phyloP scores from a whole-genome alignment of 1,139 yeast species.

The Candida gigantensis region DNA sequence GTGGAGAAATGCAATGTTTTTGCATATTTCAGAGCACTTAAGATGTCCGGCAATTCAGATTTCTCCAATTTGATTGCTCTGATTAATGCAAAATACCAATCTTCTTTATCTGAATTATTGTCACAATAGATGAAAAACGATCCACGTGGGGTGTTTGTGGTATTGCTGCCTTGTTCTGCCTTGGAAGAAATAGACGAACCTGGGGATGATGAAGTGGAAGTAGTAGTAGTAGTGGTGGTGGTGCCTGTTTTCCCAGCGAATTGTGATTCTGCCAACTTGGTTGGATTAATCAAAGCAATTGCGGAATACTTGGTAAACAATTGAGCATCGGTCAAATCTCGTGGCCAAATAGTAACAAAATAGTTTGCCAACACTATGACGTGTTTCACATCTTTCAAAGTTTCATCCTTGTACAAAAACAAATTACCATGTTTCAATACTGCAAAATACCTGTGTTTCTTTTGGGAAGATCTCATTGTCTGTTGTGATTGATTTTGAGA shows the following conservation, averaged over 20 bases:
- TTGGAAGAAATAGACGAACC: slow-evolving; percentile 2
- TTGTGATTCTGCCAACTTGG: slow-evolving; percentile 7
- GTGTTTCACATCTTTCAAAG: slow-evolving; percentile 67
- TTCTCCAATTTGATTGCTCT: slow-evolving; percentile 58
- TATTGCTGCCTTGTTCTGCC: too few relatives aligned
- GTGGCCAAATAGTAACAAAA: slow-evolving; percentile 85
- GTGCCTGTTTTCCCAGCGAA: too few relatives aligned
- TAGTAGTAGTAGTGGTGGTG: background rate
- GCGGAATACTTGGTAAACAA: slow-evolving; percentile 79
- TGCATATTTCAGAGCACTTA: slow-evolving; percentile 54
- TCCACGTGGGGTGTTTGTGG: slow-evolving; percentile 47
- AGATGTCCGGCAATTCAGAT: slow-evolving; percentile 16
- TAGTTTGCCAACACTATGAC: slow-evolving; percentile 75
- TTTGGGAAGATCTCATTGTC: slow-evolving; percentile 23
- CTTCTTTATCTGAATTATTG: slow-evolving; percentile 80
- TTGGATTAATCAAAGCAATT: slow-evolving; percentile 58
- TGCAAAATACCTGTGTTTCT: slow-evolving; percentile 66
- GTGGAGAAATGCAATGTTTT: slow-evolving; percentile 73
- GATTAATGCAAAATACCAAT: slow-evolving; percentile 86
- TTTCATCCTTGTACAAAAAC: slow-evolving; percentile 73
- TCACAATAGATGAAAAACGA: slow-evolving; percentile 78
- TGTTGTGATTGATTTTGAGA: slow-evolving; percentile 3
- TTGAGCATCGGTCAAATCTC: slow-evolving; percentile 67
- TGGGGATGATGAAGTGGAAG: background rate
- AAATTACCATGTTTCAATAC: slow-evolving; percentile 82